Percentiles rank a stretch among this genome's conserved stretches.
Conservation (phyloP, 148 eudicot species). For the Arbutus unedo region DNA sequence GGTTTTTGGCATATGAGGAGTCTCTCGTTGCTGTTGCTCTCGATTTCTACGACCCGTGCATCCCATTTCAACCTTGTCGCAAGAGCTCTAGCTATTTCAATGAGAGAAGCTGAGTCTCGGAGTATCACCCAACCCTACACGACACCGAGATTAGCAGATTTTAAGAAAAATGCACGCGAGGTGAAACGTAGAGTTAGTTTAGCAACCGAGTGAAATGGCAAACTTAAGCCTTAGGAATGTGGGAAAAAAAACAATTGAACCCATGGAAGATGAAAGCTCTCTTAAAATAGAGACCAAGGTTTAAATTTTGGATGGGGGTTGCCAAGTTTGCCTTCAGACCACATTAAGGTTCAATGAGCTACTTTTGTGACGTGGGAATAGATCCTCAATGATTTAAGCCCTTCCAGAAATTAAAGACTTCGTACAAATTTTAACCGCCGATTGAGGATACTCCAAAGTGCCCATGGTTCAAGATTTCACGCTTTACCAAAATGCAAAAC, state of each 20-base stretch:
- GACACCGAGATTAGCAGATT: constrained; percentile 17
- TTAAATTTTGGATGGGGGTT: background rate
- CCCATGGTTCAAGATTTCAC: background rate
- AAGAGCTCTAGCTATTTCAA: constrained; percentile 69
- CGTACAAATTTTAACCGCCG: background rate
- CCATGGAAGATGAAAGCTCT: background rate
- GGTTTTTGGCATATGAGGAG: constrained; percentile 96
- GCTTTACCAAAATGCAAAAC: background rate
- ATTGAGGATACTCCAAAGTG: background rate
- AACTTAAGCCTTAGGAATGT: background rate
- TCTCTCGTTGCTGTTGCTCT: constrained; percentile 70
- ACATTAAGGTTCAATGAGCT: background rate
- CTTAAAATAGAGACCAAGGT: background rate
- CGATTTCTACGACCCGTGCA: constrained; percentile 85
- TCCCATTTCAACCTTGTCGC: constrained; percentile 85
- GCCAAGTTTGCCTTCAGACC: background rate
- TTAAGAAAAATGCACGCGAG: background rate
- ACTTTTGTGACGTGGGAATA: background rate
- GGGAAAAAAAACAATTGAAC: background rate
- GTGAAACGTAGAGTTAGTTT: background rate
- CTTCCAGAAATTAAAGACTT: background rate
- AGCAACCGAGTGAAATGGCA: background rate
- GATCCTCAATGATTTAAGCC: background rate
- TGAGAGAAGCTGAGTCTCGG: constrained; percentile 57
- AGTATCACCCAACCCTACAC: constrained; percentile 94